Base-by-base conservation (phyloP, 164 flowering plant species). In the Vitis riparia region DNA sequence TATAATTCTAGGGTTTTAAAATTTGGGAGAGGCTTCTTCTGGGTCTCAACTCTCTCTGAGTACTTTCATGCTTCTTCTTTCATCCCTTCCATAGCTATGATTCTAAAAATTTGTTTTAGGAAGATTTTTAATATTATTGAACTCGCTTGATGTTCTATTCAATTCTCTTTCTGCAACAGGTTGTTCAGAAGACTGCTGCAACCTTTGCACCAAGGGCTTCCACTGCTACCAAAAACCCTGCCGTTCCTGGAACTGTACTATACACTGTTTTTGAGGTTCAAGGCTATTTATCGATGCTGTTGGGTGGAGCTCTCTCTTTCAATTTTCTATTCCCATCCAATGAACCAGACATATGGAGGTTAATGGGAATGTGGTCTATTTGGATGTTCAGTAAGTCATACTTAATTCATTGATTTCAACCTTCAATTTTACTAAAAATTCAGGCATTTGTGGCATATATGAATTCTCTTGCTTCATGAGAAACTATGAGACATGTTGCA, bases 291-390 rank as follows among this genome's bases (percentile, higher is more conserved):
- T 91, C 95, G n/a, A 88, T 94, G 91, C 62, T 91, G 76, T 23
- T 91, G 6, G 99, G 99, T 44, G 97, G 99, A 69, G 94, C 77
- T 68, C 90, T 94, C 16, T 94, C 97, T 8, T 94, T 94, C 87
- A 94, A 94, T 75, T 88, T 94, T 52, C 60, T 92, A 70, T 92
- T 94, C 75, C 96, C 98, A 61, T 94, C 97, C 23, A 88, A 85
- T 69, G 96, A 94, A 73, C 99, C 97, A 6, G 99, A 94, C 74
- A 68, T 94, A 44, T 94, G 99, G 98, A 87, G 98, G 78, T 77
- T 94, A 49, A 94, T 94, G 97, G 98, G 98, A 71, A 94, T 94
- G 98, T 94, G 98, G 98, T 94, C 98, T 61, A 88, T 94, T 67
- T 94, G 98, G 97, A 92, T 94, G 99, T 92, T 94, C 86, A 92